A percentile compares a stretch with the other conserved stretches of the same genome.
Evolutionary conservation across 177 flowering plant genomes (phyloP).

Genomic region (Vitis hybrid): DNA sequence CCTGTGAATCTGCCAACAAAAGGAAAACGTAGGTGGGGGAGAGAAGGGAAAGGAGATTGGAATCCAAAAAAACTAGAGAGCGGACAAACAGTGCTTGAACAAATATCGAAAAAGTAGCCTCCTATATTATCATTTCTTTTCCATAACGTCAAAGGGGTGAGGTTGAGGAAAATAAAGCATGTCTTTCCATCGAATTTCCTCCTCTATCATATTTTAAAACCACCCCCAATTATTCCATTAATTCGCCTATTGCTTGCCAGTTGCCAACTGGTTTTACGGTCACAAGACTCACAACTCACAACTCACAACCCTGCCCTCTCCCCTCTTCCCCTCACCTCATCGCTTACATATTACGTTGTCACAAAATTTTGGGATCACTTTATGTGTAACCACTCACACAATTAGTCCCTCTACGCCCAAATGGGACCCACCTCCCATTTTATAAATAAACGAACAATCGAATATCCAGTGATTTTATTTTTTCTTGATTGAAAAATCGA

Average conservation of each 20-base stretch:
- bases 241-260: slow-evolving; percentile 8
- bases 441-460: no score
- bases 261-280: slow-evolving; percentile 8
- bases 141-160: no score
- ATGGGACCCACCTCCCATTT: no score
- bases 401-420: no score
- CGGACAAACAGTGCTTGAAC: slow-evolving; percentile 47
- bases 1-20: no score
- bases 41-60: slow-evolving; percentile 3
- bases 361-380: no score
- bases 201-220: not conserved
- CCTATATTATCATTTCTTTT: not conserved
- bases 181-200: not conserved
- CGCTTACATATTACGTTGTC: not conserved
- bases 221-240: not conserved
- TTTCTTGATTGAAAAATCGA: no score
- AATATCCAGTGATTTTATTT: no score
- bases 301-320: no score
- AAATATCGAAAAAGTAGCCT: slow-evolving; percentile 23
- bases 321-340: not conserved
- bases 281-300: no score
- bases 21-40: not conserved
- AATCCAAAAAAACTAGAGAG: slow-evolving; percentile 28
- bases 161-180: not conserved
- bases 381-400: no score